Base-by-base conservation (phyloP, 345 rosid species). In the Hypericum androsaemum region DNA sequence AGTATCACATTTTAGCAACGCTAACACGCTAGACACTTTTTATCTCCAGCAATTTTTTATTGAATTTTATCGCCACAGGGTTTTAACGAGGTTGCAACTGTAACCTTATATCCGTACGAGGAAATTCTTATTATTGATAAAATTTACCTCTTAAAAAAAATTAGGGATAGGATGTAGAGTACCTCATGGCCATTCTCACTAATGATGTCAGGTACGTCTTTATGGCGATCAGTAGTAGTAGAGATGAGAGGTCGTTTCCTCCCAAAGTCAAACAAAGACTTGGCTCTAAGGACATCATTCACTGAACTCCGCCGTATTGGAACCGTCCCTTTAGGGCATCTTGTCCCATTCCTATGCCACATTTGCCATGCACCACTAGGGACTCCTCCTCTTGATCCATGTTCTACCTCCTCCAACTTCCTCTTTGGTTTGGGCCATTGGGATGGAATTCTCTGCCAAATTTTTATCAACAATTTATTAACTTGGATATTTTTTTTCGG, bases 231-330 rank as follows among this genome's bases (percentile, higher is more conserved):
- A 42, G 61, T 78, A 42, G 52, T 13, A 6, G 17, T 12, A 6
- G 47, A 43, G 2, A 41, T 22, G 32, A 22, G 45, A 44, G n/a
- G 63, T 58, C 66, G 82, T 60, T 84, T 84, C 72, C 83, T 88
- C 16, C 98, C 96, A 43, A 78, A 88, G 78, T 83, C 81, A 71
- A 83, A 88, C 64, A 88, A 53, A 71, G 98, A 92, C 82, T 60
- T 63, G 5, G 72, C 58, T 38, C 72, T 67, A 63, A 67, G 35
- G 22, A 67, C 67, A 37, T 67, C 72, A 28, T 52, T 39, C 6
- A 52, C 43, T 3, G 60, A 7, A 17, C 67, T 67, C 51, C 72
- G 66, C 39, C 72, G 63, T 42, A 67, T 22, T 0, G 72, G 72
- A 14, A 67, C 43, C 0, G 72, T 67, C 3, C 60, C 67, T 37